phyloP scores from a whole-genome alignment of 345 rosid genomes.

The Salix caprea region DNA sequence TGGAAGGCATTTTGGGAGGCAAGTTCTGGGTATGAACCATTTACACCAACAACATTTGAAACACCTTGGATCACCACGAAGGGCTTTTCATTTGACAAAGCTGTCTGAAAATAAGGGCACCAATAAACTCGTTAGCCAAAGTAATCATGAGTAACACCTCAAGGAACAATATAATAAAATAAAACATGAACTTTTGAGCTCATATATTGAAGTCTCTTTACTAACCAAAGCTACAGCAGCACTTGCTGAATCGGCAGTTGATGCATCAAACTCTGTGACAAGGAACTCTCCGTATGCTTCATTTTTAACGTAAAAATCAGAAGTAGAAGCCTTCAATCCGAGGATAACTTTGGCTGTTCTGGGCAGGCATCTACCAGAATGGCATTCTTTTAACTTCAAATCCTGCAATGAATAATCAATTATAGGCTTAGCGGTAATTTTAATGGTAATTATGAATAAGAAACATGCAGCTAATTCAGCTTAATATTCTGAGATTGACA shows the following conservation, averaged over 20 bases:
- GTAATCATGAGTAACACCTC: too few relatives aligned
- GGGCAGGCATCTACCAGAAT: too few relatives aligned
- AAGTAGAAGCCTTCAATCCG: not conserved
- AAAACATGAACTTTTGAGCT: too few relatives aligned
- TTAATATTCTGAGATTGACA: too few relatives aligned
- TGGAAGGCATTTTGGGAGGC: too few relatives aligned
- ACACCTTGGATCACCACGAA: not conserved
- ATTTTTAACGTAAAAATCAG: not conserved
- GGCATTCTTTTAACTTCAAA: too few relatives aligned
- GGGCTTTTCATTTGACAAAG: not conserved
- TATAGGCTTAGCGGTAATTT: too few relatives aligned
- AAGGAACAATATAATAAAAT: not conserved
- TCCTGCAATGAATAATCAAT: too few relatives aligned
- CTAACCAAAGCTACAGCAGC: conserved; percentile 6
- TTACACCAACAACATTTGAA: not conserved
- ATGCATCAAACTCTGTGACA: not conserved
- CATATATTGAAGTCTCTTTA: not conserved
- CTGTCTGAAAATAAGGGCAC: not conserved
- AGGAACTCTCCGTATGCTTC: not conserved
- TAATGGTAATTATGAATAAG: too few relatives aligned
- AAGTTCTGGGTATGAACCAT: too few relatives aligned
- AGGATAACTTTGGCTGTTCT: not conserved
- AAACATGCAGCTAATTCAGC: too few relatives aligned
- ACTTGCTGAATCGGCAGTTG: not conserved
- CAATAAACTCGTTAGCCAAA: too few relatives aligned